Conservation (phyloP, 495 filamentous ascomycete species). For the Penicillium arizonense region DNA sequence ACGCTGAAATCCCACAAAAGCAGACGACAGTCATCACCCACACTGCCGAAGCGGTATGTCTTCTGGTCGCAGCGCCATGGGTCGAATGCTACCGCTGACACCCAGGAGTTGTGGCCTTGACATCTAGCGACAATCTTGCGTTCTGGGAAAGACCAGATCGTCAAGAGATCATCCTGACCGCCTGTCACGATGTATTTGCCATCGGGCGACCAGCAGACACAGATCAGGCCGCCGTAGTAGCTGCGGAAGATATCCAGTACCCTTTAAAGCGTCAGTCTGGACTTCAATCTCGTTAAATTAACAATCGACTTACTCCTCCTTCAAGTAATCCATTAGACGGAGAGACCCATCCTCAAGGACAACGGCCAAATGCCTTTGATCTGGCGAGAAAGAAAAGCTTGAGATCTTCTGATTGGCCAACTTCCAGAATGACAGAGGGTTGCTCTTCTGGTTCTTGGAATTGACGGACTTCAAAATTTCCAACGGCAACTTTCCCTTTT, state of each 20-base stretch:
- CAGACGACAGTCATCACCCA: slow-evolving; percentile 88
- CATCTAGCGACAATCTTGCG: slow-evolving; percentile 84
- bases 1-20: slow-evolving; percentile 97
- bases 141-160: slow-evolving; percentile 89
- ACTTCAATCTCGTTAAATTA: background rate
- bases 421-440: slow-evolving; percentile 90
- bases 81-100: slow-evolving; percentile 89
- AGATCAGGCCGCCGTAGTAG: slow-evolving; percentile 90
- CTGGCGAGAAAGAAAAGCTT: slow-evolving; percentile 85
- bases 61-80: slow-evolving; percentile 93
- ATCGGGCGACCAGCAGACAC: slow-evolving; percentile 96
- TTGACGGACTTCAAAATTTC: slow-evolving; percentile 83
- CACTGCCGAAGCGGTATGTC: slow-evolving; percentile 93
- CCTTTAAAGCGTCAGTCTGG: slow-evolving; percentile 40
- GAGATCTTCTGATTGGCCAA: slow-evolving; percentile 86
- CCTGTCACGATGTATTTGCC: slow-evolving; percentile 94
- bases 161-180: slow-evolving; percentile 92
- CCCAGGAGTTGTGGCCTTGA: slow-evolving; percentile 94
- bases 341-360: slow-evolving; percentile 90
- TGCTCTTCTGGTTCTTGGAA: slow-evolving; percentile 88
- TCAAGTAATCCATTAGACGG: slow-evolving; percentile 85
- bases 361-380: slow-evolving; percentile 81
- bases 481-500: slow-evolving; percentile 42
- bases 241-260: slow-evolving; percentile 80
- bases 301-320: slow-evolving; percentile 68